These are phyloP conservation scores for Aspergillus pseudoviridinutans DNA, from an alignment of 2,329 filamentous ascomycete genomes.

Conservation along the genomic window DNA sequence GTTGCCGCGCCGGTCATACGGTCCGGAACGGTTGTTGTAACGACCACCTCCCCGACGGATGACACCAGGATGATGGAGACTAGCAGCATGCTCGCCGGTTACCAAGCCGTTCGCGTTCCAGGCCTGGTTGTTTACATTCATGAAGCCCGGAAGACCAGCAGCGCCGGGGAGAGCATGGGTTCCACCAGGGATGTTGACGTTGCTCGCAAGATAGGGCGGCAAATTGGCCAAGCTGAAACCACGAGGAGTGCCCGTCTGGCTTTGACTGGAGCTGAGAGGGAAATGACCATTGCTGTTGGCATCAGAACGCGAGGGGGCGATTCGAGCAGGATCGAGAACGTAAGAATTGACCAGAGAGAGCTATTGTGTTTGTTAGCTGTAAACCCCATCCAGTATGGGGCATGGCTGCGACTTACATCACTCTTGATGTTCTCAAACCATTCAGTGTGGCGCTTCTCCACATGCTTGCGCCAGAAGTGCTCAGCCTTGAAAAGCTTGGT, in stretches of 20 bases:
- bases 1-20: constrained; percentile 65
- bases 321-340: constrained; percentile 88
- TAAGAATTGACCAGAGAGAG: constrained; percentile 90
- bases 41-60: constrained; percentile 65
- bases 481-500: constrained; percentile 96
- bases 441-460: constrained; percentile 90
- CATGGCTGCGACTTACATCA: constrained; percentile 61
- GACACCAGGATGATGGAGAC: constrained; percentile 57
- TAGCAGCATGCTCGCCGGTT: constrained; percentile 36
- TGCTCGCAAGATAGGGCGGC: constrained; percentile 55
- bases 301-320: constrained; percentile 87
- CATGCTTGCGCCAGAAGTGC: constrained; percentile 95
- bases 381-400: background rate
- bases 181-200: constrained; percentile 34
- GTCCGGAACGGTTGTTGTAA: constrained; percentile 62
- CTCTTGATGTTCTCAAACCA: constrained; percentile 77
- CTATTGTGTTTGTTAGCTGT: constrained; percentile 48
- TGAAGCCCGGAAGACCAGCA: constrained; percentile 29
- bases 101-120: constrained; percentile 32
- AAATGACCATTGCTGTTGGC: constrained; percentile 96
- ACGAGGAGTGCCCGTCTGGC: constrained; percentile 77
- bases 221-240: constrained; percentile 81
- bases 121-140: constrained; percentile 24
- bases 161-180: constrained; percentile 29
- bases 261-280: constrained; percentile 71